Evolutionary conservation across 2,329 filamentous ascomycete genomes (phyloP), one percentile per base, ranked within the genome.

Genomic region (Alternaria tenuissima): DNA sequence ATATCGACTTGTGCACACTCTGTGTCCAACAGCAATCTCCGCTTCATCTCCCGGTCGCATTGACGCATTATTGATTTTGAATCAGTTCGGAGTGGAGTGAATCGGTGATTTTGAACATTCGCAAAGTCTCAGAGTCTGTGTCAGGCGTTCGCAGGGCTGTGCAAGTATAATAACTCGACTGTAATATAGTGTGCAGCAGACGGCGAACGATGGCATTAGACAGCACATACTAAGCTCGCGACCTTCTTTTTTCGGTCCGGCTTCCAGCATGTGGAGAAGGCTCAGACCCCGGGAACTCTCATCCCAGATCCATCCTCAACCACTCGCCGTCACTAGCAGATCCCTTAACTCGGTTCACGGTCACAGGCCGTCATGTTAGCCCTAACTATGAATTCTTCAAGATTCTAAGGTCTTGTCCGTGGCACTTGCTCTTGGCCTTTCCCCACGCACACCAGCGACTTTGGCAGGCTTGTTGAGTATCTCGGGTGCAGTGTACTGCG

Each of bases 301-400:
- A 48, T 56, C 58, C 42, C 46, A 52, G 43, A 51, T 53, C 20
- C 39, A 49, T 42, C 47, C 46, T 39, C 42, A 42, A 36, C 41
- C 41, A 39, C 47, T 60, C 46, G 26, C 41, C 48, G 44, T 42
- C 39, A 24, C 54, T 44, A 49, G 47, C 42, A 58, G 41, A 43
- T 51, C 57, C 55, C 61, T 36, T 57, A 57, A 28, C 43, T 48
- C 55, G 61, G 56, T 54, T 38, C 62, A 52, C 61, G 42, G 52
- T 58, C 48, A 30, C 24, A 42, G 44, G 41, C 36, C 46, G 43
- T 43, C 42, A 32, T 43, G 16, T 42, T 28, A 43, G 52, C 48
- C 24, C 32, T 24, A 4, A 28, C 26, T 18, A 43, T 48, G 42
- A 38, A 36, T 34, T 39, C 48, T 56, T 42, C 43, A 32, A 14